phyloP scores from a whole-genome alignment of 345 rosid genomes.

The Populus tremula region DNA sequence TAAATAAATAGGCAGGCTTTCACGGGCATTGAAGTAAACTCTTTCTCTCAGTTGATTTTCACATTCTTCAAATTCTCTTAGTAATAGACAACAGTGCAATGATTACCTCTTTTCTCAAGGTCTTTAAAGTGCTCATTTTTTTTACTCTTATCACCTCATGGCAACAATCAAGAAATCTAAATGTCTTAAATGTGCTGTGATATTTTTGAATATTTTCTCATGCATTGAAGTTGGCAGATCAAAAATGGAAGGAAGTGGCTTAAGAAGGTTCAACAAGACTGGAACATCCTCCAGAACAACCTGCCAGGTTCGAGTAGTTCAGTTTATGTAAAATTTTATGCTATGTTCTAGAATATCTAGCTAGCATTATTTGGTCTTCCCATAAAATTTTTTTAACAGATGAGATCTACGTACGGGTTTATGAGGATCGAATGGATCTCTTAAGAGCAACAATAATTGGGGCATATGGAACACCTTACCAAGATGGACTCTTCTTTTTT shows the following conservation, averaged over 20 bases:
- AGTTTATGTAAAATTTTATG: conserved; percentile 4
- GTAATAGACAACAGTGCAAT: neutral
- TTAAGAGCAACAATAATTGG: conserved; percentile 89
- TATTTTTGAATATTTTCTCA: neutral
- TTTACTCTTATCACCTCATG: neutral
- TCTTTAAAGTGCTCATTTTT: neutral
- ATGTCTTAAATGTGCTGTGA: neutral
- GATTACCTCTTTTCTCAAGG: neutral
- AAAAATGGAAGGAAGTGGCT: conserved; percentile 81
- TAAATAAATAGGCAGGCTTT: neutral
- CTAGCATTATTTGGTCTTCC: conserved; percentile 4
- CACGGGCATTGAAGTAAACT: neutral
- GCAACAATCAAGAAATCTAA: neutral
- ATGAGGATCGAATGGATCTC: conserved; percentile 95
- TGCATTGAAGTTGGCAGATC: conserved; percentile 43
- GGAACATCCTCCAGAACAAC: conserved; percentile 95
- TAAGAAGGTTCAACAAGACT: conserved; percentile 95
- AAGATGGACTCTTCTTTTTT: conserved; percentile 96
- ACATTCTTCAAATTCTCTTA: neutral
- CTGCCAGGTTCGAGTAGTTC: conserved; percentile 68
- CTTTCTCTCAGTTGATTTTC: neutral
- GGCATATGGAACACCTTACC: conserved; percentile 97
- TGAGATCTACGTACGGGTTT: conserved; percentile 81
- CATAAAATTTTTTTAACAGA: conserved; percentile 40
- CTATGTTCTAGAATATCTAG: neutral